phyloP scores from a whole-genome alignment of 2,329 filamentous ascomycete genomes.

The Trichoderma breve region DNA sequence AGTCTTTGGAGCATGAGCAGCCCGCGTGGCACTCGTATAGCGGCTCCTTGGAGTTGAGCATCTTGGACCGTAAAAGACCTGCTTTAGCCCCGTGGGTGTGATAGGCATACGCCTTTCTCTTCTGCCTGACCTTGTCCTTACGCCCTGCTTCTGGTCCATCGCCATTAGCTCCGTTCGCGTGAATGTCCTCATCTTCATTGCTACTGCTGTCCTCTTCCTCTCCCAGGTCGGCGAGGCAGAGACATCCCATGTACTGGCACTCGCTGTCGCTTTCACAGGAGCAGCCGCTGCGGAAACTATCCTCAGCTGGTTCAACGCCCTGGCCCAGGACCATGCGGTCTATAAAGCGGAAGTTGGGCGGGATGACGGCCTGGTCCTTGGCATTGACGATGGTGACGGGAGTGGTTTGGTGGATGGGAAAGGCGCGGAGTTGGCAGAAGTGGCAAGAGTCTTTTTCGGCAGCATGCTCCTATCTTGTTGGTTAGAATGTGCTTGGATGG shows the following conservation, averaged over 20 bases:
- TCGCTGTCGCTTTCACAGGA: constrained; percentile 59
- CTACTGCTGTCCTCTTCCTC: constrained; percentile 49
- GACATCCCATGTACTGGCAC: constrained; percentile 67
- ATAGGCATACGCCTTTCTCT: constrained; percentile 59
- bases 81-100: constrained; percentile 52
- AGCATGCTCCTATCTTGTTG: constrained; percentile 21
- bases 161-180: neutral
- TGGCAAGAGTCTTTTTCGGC: constrained; percentile 51
- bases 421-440: constrained; percentile 59
- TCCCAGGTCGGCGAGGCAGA: constrained; percentile 65
- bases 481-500: neutral
- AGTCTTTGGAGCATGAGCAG: constrained; percentile 63
- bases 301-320: constrained; percentile 59
- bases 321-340: constrained; percentile 56
- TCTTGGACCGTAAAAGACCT: constrained; percentile 51
- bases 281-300: constrained; percentile 68
- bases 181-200: constrained; percentile 26
- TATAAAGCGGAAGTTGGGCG: constrained; percentile 68
- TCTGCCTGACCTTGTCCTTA: constrained; percentile 29
- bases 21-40: constrained; percentile 79
- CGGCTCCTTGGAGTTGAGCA: constrained; percentile 54
- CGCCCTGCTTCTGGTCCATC: constrained; percentile 27
- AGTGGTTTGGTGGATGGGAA: constrained; percentile 46
- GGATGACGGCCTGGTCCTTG: constrained; percentile 54
- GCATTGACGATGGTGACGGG: constrained; percentile 66